These are phyloP conservation scores for Gyrodon tennesseensis DNA, from an alignment of 1,284 basidiomycete species.

Conservation along the genomic window DNA sequence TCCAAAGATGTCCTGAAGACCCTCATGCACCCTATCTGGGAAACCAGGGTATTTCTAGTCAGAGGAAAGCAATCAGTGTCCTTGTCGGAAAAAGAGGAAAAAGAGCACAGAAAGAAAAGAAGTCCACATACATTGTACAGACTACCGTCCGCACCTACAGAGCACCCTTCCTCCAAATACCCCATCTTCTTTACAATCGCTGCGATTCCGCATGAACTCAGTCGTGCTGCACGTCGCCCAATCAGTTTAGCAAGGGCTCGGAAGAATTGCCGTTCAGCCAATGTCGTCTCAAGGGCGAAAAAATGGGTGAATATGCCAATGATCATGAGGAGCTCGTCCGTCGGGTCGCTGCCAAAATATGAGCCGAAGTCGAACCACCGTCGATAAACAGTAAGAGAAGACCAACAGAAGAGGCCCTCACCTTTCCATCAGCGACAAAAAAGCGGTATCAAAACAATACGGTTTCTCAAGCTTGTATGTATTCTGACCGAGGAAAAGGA, in stretches of 20 bases:
- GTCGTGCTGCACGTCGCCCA: conserved; percentile 82
- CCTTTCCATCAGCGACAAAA: conserved; percentile 96
- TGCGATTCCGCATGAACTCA: conserved; percentile 92
- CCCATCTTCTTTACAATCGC: conserved; percentile 93
- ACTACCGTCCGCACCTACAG: conserved; percentile 89
- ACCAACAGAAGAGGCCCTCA: conserved; percentile 38
- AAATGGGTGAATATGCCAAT: conserved; percentile 97
- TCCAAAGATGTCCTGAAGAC: conserved; percentile 88
- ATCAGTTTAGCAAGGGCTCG: conserved; percentile 86
- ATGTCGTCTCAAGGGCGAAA: conserved; percentile 90
- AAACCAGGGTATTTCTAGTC: conserved; percentile 92
- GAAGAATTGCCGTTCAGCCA: conserved; percentile 96
- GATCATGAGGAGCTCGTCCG: conserved; percentile 96
- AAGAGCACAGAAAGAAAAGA: not conserved
- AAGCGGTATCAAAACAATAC: conserved; percentile 94
- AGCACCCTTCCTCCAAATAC: conserved; percentile 84
- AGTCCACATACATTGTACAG: conserved; percentile 77
- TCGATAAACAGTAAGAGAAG: conserved; percentile 2
- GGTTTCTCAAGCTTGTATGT: conserved; percentile 96
- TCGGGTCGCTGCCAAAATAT: conserved; percentile 70
- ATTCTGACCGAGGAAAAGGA: conserved; percentile 96
- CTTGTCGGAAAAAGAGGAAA: conserved; percentile 11
- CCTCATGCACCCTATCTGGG: conserved; percentile 85
- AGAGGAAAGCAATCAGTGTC: conserved; percentile 17
- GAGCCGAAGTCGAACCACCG: conserved; percentile 9